These are phyloP conservation scores for Calamus simplicifolius DNA, from an alignment of 176 grass and related monocot genomes.

Conservation along the genomic window DNA sequence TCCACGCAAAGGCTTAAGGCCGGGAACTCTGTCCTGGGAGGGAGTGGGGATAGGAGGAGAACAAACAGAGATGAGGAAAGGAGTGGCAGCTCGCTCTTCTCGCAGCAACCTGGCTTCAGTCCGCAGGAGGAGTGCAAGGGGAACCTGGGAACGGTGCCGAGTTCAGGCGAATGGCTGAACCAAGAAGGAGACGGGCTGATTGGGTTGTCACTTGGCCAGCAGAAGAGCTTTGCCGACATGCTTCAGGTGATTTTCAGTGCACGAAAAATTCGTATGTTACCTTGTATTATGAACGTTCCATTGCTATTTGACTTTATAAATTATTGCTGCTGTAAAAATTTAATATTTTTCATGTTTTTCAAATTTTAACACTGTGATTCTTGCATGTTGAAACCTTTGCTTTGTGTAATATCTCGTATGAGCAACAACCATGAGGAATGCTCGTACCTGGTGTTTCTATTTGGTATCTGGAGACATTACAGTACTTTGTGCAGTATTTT, in stretches of 20 bases:
- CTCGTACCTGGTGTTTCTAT: no score
- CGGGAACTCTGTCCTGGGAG: slow-evolving; percentile 37
- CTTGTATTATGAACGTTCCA: no score
- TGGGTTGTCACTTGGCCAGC: slow-evolving; percentile 52
- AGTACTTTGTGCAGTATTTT: no score
- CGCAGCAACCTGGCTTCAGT: slow-evolving; percentile 36
- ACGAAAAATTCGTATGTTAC: not conserved
- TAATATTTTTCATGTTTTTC: no score
- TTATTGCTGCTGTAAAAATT: no score
- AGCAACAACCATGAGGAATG: no score
- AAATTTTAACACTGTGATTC: no score
- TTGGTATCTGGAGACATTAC: no score
- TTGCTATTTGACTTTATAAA: no score
- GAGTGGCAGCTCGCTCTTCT: slow-evolving; percentile 35
- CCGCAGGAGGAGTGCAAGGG: slow-evolving; percentile 29
- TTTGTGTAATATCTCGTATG: no score
- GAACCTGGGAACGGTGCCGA: slow-evolving; percentile 20
- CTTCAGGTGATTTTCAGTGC: slow-evolving; percentile 60
- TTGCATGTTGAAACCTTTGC: no score
- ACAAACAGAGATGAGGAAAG: slow-evolving; percentile 23
- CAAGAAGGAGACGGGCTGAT: slow-evolving; percentile 57
- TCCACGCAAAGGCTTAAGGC: slow-evolving; percentile 68
- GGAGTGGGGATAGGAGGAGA: slow-evolving; percentile 75
- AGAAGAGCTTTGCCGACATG: slow-evolving; percentile 82
- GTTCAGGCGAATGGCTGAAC: slow-evolving; percentile 53